phyloP scores from a whole-genome alignment of 352 stramenopile species.

The Phytophthora multivora region DNA sequence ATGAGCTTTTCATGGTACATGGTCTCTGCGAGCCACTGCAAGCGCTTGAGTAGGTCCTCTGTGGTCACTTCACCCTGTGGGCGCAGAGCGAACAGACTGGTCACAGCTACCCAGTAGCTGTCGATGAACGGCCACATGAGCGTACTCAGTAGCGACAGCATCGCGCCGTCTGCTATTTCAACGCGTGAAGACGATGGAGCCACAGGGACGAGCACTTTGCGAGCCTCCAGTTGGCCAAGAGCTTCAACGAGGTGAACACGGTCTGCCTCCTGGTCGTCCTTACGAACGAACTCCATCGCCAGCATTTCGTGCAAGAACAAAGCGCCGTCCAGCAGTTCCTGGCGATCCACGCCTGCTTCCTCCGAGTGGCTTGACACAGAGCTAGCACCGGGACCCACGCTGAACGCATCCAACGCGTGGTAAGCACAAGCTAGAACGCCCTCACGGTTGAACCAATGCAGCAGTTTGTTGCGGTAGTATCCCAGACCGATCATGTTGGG shows the following conservation, averaged over 20 bases:
- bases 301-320: conserved; percentile 82
- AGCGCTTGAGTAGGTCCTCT: conserved; percentile 75
- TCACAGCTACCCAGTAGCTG: conserved; percentile 85
- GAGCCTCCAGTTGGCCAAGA: conserved; percentile 46
- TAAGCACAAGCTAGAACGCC: conserved; percentile 80
- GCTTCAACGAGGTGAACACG: conserved; percentile 44
- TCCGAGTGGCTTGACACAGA: conserved; percentile 17
- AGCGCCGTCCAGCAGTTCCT: conserved; percentile 63
- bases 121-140: conserved; percentile 90
- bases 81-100: conserved; percentile 73
- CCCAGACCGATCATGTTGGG: conserved; percentile 87
- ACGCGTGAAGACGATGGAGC: conserved; percentile 19
- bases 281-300: conserved; percentile 80
- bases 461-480: conserved; percentile 89
- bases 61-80: conserved; percentile 50
- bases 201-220: conserved; percentile 39
- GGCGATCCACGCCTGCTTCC: conserved; percentile 41
- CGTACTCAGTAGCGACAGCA: conserved; percentile 74
- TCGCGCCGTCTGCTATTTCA: conserved; percentile 28
- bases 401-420: conserved; percentile 63
- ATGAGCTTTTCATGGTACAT: conserved; percentile 90
- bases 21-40: conserved; percentile 85
- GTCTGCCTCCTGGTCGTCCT: conserved; percentile 56
- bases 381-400: conserved; percentile 21
- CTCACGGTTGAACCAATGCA: conserved; percentile 87